A percentile compares a stretch with the other conserved stretches of the same genome.
Conservation (phyloP, 345 rosid genomes). For the Gossypium longicalyx region DNA sequence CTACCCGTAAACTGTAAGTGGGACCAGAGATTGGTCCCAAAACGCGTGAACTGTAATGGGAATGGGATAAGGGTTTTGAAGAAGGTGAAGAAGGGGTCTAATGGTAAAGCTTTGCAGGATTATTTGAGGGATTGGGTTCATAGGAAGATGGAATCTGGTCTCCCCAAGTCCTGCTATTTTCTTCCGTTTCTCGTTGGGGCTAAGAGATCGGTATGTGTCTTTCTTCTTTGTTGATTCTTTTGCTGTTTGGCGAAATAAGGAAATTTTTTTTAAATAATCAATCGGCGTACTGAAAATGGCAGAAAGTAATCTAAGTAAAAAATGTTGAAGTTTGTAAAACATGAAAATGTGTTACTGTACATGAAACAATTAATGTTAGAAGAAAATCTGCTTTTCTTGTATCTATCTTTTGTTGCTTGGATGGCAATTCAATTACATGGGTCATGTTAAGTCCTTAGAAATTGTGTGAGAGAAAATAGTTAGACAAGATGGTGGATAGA, state of each 20-base stretch:
- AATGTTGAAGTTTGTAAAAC: background rate
- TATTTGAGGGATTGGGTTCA: constrained; percentile 42
- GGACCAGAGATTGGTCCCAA: constrained; percentile 16
- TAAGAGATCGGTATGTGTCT: constrained; percentile 46
- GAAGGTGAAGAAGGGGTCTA: constrained; percentile 27
- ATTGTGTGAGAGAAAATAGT: background rate
- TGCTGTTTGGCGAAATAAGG: background rate
- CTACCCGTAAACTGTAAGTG: constrained; percentile 25
- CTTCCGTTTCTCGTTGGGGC: constrained; percentile 78
- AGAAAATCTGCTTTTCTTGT: background rate
- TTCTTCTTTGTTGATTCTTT: background rate
- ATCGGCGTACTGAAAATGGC: background rate
- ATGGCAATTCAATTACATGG: background rate
- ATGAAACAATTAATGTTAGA: background rate
- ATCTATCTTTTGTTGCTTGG: background rate
- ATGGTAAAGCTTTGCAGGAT: constrained; percentile 31
- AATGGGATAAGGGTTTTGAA: constrained; percentile 23
- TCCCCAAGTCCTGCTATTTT: constrained; percentile 34
- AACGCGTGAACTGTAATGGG: constrained; percentile 5
- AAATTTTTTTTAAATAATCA: background rate
- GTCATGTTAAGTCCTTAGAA: background rate
- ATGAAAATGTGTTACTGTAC: background rate
- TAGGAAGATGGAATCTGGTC: constrained; percentile 50
- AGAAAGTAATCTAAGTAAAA: background rate
- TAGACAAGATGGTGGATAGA: background rate